Evolutionary conservation across 2,329 filamentous ascomycete species (phyloP).

Genomic region (Aspergillus niger): DNA sequence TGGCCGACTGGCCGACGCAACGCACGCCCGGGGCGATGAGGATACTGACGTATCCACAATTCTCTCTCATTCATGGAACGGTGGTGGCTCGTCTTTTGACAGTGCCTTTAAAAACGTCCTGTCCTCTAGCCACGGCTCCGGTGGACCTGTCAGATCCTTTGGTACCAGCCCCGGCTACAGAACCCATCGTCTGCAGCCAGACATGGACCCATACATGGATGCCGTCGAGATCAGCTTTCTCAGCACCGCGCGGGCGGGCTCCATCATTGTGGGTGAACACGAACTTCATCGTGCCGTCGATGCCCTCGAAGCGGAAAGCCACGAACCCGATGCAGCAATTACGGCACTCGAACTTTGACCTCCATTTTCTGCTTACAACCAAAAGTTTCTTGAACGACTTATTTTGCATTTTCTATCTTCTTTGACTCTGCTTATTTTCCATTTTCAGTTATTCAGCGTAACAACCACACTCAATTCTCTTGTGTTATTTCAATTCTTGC

Average conservation of each 20-base stretch:
- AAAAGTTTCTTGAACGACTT: background rate
- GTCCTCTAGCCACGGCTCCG: slow-evolving; percentile 20
- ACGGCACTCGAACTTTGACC: slow-evolving; percentile 17
- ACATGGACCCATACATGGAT: slow-evolving; percentile 34
- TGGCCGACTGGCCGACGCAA: slow-evolving; percentile 74
- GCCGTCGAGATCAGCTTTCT: slow-evolving; percentile 83
- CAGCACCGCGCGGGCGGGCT: slow-evolving; percentile 83
- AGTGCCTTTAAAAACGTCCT: slow-evolving; percentile 15
- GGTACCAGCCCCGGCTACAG: slow-evolving; percentile 14
- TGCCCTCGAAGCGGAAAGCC: slow-evolving; percentile 57
- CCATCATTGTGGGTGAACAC: slow-evolving; percentile 78
- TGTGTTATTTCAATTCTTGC: background rate
- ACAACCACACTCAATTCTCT: background rate
- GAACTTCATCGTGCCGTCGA: slow-evolving; percentile 73
- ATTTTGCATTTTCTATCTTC: background rate
- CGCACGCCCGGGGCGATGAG: slow-evolving; percentile 51
- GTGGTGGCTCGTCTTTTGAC: slow-evolving; percentile 18
- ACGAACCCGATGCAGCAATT: slow-evolving; percentile 20
- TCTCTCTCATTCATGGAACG: slow-evolving; percentile 20
- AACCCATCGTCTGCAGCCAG: slow-evolving; percentile 36
- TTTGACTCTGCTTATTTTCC: background rate
- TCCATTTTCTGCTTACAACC: background rate
- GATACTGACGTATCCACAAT: slow-evolving; percentile 23
- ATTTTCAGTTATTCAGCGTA: background rate
- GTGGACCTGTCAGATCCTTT: slow-evolving; percentile 14